Evolutionary conservation across 805 yeast genomes (phyloP), one percentile per base, ranked within the genome.

Genomic region (Ogataea degrootiae): DNA sequence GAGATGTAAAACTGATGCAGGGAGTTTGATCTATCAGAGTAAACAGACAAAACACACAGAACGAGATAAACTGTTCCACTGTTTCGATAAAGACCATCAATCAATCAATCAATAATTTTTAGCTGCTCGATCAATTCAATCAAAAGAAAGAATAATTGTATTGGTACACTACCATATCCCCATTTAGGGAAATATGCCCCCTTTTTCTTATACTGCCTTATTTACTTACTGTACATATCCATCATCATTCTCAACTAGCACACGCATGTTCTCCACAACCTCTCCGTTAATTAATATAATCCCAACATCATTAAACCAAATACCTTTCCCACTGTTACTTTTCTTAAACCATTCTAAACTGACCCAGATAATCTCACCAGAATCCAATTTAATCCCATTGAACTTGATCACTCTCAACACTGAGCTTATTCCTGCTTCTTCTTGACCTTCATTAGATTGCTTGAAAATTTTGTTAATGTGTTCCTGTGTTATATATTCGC

Each of bases 401-500:
- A 63, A n/a, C 39, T 61, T 61, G 19, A 58, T 22, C 2, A 62
- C 44, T 38, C 66, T 37, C 31, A 61, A 47, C 3, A 52, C 45
- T 2, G 53, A 33, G 3, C 37, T 8, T 9, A 34, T 39, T 22
- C 5, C 5, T 23, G 6, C 16, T 22, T 19, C 37, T 5, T 17
- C n/a, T 9, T 17, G 38, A 23, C 11, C 38, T 12, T 23, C 29
- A 14, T 16, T 33, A n/a, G 23, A 11, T 23, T 19, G 34, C 31
- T 19, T 39, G 5, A 33, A 36, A 14, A 42, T 35, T 12, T 43
- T 36, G 6, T 36, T 19, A n/a, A 43, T 5, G n/a, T 38, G 42
- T n/a, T 65, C 63, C 8, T 51, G 45, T 2, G 67, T 62, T 8
- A 76, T 61, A 8, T 54, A 42, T 1, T 55, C 50, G 41, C 78